Conservation (phyloP, 108 stramenopile species). For the Epithemia pelagica region DNA sequence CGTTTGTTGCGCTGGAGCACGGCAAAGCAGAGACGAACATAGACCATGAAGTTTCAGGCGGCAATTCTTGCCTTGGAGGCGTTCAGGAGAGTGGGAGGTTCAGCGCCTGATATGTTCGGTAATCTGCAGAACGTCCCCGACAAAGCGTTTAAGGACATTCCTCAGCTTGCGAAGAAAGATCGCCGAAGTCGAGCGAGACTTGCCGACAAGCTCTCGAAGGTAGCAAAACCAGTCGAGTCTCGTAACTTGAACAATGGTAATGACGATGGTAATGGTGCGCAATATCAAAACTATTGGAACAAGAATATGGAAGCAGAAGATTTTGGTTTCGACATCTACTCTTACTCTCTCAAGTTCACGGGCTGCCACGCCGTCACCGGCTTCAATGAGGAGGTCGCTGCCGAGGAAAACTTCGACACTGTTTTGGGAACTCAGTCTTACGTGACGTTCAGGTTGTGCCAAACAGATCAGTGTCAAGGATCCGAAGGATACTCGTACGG, state of each 20-base stretch:
- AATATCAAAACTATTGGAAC: conserved; percentile 5
- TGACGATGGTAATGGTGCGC: background rate
- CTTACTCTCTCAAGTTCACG: conserved; percentile 75
- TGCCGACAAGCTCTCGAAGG: background rate
- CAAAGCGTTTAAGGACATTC: background rate
- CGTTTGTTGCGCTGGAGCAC: background rate
- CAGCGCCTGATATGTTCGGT: background rate
- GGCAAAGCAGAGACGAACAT: background rate
- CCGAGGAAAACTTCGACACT: conserved; percentile 27
- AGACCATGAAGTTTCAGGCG: background rate
- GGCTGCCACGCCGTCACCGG: conserved; percentile 74
- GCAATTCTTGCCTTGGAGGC: background rate
- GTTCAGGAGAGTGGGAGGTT: background rate
- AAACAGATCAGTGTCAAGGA: conserved; percentile 40
- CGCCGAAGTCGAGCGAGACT: background rate
- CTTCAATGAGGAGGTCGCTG: conserved; percentile 32
- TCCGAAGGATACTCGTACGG: conserved; percentile 35
- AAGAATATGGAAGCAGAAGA: conserved; percentile 14
- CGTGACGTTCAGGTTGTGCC: conserved; percentile 77
- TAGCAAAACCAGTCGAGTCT: background rate
- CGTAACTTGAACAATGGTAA: background rate
- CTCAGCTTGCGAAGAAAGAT: background rate
- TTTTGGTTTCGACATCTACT: conserved; percentile 50
- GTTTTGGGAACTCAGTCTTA: conserved; percentile 53
- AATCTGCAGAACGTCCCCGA: background rate